Evolutionary conservation across 1,284 basidiomycete genomes (phyloP), one percentile per base, ranked within the genome.

Genomic region (Ustilago crameri): DNA sequence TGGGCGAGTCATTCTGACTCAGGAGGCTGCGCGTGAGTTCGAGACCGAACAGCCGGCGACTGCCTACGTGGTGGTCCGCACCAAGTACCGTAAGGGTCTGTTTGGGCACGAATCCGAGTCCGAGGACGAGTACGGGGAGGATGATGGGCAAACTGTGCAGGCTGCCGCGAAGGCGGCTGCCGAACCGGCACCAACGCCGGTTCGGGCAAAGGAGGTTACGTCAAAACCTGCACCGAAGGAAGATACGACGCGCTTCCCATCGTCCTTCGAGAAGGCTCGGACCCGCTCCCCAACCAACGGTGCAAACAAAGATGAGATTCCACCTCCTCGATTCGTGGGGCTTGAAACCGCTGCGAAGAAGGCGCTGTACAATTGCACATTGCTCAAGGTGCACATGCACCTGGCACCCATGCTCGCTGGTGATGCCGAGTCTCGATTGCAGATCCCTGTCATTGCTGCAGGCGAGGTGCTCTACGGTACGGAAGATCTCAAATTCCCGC

Each of bases 301-400:
- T 0, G 41, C 17, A 23, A 17, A 47, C 3, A 34, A 45, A 4
- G 27, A n/a, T 4, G 14, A 20, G 18, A 23, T 7, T 18, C 20
- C 40, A 23, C 40, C 47, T 22, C 30, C 30, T 23, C 49, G 61
- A 26, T 42, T 44, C 10, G 37, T 47, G 1, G 78, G 78, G 3
- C 66, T 80, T 23, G 66, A 74, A 38, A 61, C 74, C 2, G 64
- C 67, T 15, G 68, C 71, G 14, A 80, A 76, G 52, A 68, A 67
- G n/a, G 72, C 78, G 3, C 51, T 78, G 4, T 78, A 80, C 60
- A 67, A 71, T 15, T 76, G 76, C 55, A 80, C 78, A 1, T 51
- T 80, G 23, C 69, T 76, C 58, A 80, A 80, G 51, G 69, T 78
- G 3, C 76, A 80, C 52, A 59, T 69, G 24, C 76, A 78, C 27